Conservation (phyloP, 306 rosid species). For the Spatholobus suberectus region DNA sequence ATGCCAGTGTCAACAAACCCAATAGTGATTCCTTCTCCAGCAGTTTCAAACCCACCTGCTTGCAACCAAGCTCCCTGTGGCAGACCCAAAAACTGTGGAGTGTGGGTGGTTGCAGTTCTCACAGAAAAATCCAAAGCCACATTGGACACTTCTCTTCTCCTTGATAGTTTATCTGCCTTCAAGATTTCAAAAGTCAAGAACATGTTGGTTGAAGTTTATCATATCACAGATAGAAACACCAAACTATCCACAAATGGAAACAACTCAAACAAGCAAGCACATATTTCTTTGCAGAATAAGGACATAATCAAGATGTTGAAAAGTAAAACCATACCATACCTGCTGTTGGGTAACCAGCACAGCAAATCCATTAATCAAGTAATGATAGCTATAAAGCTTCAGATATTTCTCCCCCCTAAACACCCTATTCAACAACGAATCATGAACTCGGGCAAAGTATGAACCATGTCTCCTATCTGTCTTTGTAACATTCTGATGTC, state of each 20-base stretch:
- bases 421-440: conserved; percentile 72
- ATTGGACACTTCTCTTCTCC: conserved; percentile 91
- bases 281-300: neutral
- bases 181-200: conserved; percentile 33
- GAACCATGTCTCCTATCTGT: conserved; percentile 48
- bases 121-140: conserved; percentile 88
- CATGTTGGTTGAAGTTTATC: neutral
- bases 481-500: conserved; percentile 64
- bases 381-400: conserved; percentile 95
- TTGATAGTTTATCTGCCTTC: conserved; percentile 80
- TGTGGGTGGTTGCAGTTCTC: conserved; percentile 92
- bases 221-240: conserved; percentile 9
- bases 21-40: conserved; percentile 92
- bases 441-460: conserved; percentile 73
- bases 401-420: conserved; percentile 86
- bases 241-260: conserved; percentile 14
- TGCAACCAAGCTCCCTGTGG: conserved; percentile 92
- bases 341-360: conserved; percentile 83
- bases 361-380: conserved; percentile 93
- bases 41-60: conserved; percentile 83
- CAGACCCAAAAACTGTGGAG: conserved; percentile 91
- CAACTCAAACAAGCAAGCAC: neutral
- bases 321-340: conserved; percentile 54
- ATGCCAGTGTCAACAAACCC: conserved; percentile 96
- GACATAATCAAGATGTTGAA: conserved; percentile 15